A percentile compares a stretch with the other conserved stretches of the same genome.
Conservation (phyloP, 2,329 filamentous ascomycete species). For the Epichloe sylvatica region DNA sequence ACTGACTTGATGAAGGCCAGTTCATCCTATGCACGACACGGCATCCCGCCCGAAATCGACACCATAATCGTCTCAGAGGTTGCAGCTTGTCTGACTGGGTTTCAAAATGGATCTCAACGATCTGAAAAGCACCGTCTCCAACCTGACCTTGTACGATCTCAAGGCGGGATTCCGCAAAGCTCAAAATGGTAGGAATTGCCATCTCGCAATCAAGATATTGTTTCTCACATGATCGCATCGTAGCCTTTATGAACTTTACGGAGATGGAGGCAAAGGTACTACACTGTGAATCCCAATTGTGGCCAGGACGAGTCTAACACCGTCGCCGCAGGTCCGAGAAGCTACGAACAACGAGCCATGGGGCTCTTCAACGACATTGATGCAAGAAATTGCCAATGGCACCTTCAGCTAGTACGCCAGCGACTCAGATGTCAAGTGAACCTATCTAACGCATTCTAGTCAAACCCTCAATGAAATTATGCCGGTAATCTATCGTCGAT, state of each 20-base stretch:
- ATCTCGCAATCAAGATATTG: neutral
- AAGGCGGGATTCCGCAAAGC: constrained; percentile 92
- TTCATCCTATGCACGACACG: neutral
- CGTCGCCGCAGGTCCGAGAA: constrained; percentile 60
- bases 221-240: constrained; percentile 15
- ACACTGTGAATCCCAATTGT: constrained; percentile 7
- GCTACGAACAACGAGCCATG: constrained; percentile 98
- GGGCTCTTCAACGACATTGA: constrained; percentile 69
- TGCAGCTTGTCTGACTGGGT: neutral
- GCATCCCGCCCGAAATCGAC: neutral
- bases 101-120: constrained; percentile 69
- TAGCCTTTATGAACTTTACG: constrained; percentile 95
- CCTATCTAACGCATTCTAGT: constrained; percentile 31
- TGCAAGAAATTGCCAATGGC: constrained; percentile 97
- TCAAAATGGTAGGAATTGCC: constrained; percentile 62
- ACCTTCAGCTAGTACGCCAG: constrained; percentile 87
- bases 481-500: constrained; percentile 99
- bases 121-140: constrained; percentile 75
- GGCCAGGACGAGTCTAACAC: constrained; percentile 5
- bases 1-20: neutral
- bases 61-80: neutral
- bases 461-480: constrained; percentile 98
- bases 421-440: constrained; percentile 8
- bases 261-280: constrained; percentile 67
- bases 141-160: constrained; percentile 85